phyloP scores from a whole-genome alignment of 192 early-diverging fungal genomes.

The Backusella liffmaniae region DNA sequence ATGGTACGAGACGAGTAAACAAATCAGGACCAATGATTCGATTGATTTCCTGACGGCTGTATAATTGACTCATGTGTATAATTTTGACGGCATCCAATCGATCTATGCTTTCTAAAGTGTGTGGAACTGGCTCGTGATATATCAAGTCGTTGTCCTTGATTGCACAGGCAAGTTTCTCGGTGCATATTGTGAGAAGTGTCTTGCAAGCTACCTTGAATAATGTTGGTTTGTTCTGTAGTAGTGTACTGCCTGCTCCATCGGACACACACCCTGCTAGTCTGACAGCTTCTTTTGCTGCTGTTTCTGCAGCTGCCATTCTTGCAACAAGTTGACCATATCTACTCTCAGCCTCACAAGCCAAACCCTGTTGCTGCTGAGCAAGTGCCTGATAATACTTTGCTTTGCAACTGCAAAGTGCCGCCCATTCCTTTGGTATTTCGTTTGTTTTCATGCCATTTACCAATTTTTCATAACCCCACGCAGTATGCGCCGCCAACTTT shows the following conservation, averaged over 20 bases:
- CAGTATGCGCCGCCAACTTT: slow-evolving; percentile 83
- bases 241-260: slow-evolving; percentile 54
- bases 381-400: slow-evolving; percentile 83
- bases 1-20: slow-evolving; percentile 86
- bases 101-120: slow-evolving; percentile 76
- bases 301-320: slow-evolving; percentile 74
- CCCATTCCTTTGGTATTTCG: slow-evolving; percentile 72
- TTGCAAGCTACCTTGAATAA: slow-evolving; percentile 76
- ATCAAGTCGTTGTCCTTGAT: slow-evolving; percentile 94
- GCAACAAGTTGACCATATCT: slow-evolving; percentile 88
- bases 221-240: slow-evolving; percentile 61
- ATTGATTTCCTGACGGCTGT: slow-evolving; percentile 69
- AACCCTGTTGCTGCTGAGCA: slow-evolving; percentile 75
- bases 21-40: slow-evolving; percentile 90
- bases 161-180: slow-evolving; percentile 66
- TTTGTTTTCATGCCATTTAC: slow-evolving; percentile 70
- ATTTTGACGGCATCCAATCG: slow-evolving; percentile 81
- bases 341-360: slow-evolving; percentile 70
- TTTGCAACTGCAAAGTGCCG: slow-evolving; percentile 83
- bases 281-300: slow-evolving; percentile 80
- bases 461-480: slow-evolving; percentile 71
- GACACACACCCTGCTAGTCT: slow-evolving; percentile 73
- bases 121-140: slow-evolving; percentile 88
- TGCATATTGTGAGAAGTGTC: slow-evolving; percentile 56
- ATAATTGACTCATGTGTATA: slow-evolving; percentile 71